Conservation (phyloP, 768 basidiomycete species). For the Kwoniella pini region DNA sequence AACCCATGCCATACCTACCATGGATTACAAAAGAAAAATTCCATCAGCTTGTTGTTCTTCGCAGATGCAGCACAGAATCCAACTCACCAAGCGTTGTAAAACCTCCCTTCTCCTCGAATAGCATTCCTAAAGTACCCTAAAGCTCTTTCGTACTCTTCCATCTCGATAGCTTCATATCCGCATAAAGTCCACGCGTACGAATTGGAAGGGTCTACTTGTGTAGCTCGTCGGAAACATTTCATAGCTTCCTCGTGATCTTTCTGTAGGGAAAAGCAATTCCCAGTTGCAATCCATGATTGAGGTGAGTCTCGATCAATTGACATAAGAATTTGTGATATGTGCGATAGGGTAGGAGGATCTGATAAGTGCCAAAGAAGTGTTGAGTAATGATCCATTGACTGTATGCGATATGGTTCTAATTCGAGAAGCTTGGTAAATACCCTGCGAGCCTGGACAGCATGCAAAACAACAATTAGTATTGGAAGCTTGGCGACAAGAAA, state of each 20-base stretch:
- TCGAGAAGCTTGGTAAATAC: conserved; percentile 77
- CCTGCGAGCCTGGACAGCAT: conserved; percentile 67
- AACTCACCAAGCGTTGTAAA: conserved; percentile 97
- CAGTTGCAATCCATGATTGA: conserved; percentile 93
- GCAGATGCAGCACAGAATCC: not conserved
- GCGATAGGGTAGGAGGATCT: conserved; percentile 78
- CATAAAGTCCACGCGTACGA: conserved; percentile 96
- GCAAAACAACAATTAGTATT: conserved; percentile 16
- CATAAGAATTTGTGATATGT: conserved; percentile 88
- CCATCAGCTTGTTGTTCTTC: conserved; percentile 6
- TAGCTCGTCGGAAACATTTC: conserved; percentile 89
- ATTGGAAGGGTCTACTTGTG: conserved; percentile 81
- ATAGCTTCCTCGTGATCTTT: conserved; percentile 91
- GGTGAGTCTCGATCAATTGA: conserved; percentile 72
- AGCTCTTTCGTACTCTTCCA: conserved; percentile 91
- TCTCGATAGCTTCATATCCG: conserved; percentile 87
- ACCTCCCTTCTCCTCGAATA: conserved; percentile 82
- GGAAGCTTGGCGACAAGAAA: not conserved
- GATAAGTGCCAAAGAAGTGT: conserved; percentile 95
- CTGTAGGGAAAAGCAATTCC: conserved; percentile 92
- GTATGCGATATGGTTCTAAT: conserved; percentile 85
- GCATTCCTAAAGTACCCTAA: conserved; percentile 89
- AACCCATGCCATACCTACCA: conserved; percentile 93
- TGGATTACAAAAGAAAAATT: conserved; percentile 1
- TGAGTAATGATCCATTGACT: conserved; percentile 95